Base-by-base conservation (phyloP, 2,329 filamentous ascomycete genomes). In the Pseudophaeomoniella oleicola region DNA sequence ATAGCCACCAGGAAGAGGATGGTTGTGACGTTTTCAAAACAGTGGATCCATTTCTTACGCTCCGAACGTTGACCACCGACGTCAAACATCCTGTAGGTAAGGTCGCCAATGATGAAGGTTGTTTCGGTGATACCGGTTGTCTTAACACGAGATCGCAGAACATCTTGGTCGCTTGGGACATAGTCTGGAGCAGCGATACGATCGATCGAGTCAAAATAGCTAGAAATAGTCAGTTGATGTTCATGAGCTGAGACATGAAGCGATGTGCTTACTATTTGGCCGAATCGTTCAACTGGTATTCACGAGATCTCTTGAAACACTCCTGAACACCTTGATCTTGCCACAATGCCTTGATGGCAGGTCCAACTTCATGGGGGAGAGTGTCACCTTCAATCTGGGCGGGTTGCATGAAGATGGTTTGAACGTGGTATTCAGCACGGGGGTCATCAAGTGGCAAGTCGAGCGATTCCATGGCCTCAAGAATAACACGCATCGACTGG, bases 351-450 rank as follows among this genome's bases (percentile, higher is more conserved):
- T 86, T 83, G 57, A 94, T 94, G 53, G 87, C 87, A 51, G 79
- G 82, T 57, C 87, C 87, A 48, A 94, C 87, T 66, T 94, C 87
- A 10, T 85, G 82, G n/a, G 87, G 86, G 27, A 94, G 71, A 49
- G 85, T 84, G 54, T 94, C 87, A 44, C 87, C 87, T 64, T 94
- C 87, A 46, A 94, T 94, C 67, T 94, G 87, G 44, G 85, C 82
- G 35, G 87, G 87, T 59, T 94, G 87, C 84, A 94, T 94, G 71
- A 94, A 94, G 60, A 94, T 92, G 54, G 87, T 94, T 68, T 94
- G 86, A 39, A 94, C 87, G 58, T 94, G 87, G 64, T 94, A 94
- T 63, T 94, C 87, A 69, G 88, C 85, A 53, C 84, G 78, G 58
- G 83, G 81, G 57, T 94, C 86, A 58, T 90, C 84, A 37, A 94